Percentiles rank a stretch among this genome's conserved stretches.
Evolutionary conservation across 2,329 filamentous ascomycete genomes (phyloP).

Genomic region (Talaromyces sp.): DNA sequence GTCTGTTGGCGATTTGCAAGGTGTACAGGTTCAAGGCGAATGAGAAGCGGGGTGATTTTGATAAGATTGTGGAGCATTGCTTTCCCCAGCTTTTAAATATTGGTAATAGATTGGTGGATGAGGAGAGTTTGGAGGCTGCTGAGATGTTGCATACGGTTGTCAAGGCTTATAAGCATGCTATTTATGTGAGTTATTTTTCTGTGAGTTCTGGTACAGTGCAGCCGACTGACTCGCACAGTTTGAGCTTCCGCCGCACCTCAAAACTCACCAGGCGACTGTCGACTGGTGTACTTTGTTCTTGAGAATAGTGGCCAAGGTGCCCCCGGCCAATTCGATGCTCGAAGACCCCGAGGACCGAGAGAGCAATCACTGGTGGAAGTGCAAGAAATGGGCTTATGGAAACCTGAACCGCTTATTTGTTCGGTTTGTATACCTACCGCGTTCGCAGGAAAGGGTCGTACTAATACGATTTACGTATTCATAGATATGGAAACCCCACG

Average conservation of each 20-base stretch:
- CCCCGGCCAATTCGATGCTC: slow-evolving; percentile 73
- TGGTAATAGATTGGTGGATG: slow-evolving; percentile 82
- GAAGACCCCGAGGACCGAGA: slow-evolving; percentile 84
- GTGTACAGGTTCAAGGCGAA: slow-evolving; percentile 93
- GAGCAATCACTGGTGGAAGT: slow-evolving; percentile 98
- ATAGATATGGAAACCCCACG: slow-evolving; percentile 83
- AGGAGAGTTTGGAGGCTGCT: slow-evolving; percentile 88
- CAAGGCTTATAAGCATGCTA: slow-evolving; percentile 97
- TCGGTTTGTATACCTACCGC: slow-evolving; percentile 55
- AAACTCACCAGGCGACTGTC: slow-evolving; percentile 78
- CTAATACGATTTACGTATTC: not conserved
- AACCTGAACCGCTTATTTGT: slow-evolving; percentile 96
- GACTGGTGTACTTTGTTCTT: slow-evolving; percentile 97
- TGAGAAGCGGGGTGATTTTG: slow-evolving; percentile 79
- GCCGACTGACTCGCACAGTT: slow-evolving; percentile 57
- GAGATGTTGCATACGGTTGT: slow-evolving; percentile 95
- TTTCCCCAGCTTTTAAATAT: slow-evolving; percentile 87
- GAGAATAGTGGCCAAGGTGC: slow-evolving; percentile 79
- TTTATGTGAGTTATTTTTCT: slow-evolving; percentile 67
- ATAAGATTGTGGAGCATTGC: slow-evolving; percentile 86
- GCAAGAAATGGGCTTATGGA: slow-evolving; percentile 99
- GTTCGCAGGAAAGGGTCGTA: slow-evolving; percentile 5
- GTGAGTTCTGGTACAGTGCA: slow-evolving; percentile 18
- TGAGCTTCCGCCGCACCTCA: slow-evolving; percentile 75
- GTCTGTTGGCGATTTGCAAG: slow-evolving; percentile 88